Percentiles rank a stretch among this genome's conserved stretches.
Evolutionary conservation across 768 basidiomycete species (phyloP).

Genomic region (Pleurotus platypus): DNA sequence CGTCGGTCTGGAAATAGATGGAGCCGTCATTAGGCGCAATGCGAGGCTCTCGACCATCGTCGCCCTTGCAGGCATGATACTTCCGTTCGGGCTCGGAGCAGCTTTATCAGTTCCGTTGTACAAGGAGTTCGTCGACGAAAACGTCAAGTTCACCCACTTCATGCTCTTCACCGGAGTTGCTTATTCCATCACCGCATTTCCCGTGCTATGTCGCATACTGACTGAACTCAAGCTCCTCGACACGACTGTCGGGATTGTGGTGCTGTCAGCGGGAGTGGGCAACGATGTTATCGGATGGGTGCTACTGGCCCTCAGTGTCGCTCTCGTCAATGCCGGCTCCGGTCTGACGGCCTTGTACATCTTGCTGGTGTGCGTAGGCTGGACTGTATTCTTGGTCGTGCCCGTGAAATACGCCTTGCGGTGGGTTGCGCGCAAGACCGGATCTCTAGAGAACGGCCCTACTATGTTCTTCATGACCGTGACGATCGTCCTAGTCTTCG

Average conservation of each 20-base stretch:
- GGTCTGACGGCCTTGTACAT: conserved; percentile 86
- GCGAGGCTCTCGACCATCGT: conserved; percentile 64
- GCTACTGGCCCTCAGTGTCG: conserved; percentile 85
- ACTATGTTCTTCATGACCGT: conserved; percentile 87
- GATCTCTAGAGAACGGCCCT: conserved; percentile 79
- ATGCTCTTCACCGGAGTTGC: conserved; percentile 94
- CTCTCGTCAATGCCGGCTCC: conserved; percentile 83
- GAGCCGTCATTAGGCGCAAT: conserved; percentile 73
- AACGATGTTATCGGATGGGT: conserved; percentile 88
- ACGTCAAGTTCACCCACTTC: conserved; percentile 80
- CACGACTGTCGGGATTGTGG: conserved; percentile 89
- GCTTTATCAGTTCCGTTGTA: conserved; percentile 66
- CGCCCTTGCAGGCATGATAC: conserved; percentile 75
- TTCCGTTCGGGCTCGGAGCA: conserved; percentile 87
- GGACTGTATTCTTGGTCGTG: conserved; percentile 73
- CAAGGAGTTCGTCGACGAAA: conserved; percentile 62
- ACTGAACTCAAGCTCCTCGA: conserved; percentile 90
- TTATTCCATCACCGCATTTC: conserved; percentile 85
- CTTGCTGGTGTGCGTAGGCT: conserved; percentile 75
- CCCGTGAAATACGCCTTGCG: conserved; percentile 56
- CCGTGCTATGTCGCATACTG: conserved; percentile 82
- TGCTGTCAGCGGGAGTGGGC: conserved; percentile 89
- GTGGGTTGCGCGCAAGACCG: conserved; percentile 76
- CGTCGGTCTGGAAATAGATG: conserved; percentile 90
- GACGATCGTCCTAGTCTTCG: conserved; percentile 78